These are phyloP conservation scores for Peronospora belbahrii DNA, from an alignment of 352 stramenopile genomes.

Conservation along the genomic window DNA sequence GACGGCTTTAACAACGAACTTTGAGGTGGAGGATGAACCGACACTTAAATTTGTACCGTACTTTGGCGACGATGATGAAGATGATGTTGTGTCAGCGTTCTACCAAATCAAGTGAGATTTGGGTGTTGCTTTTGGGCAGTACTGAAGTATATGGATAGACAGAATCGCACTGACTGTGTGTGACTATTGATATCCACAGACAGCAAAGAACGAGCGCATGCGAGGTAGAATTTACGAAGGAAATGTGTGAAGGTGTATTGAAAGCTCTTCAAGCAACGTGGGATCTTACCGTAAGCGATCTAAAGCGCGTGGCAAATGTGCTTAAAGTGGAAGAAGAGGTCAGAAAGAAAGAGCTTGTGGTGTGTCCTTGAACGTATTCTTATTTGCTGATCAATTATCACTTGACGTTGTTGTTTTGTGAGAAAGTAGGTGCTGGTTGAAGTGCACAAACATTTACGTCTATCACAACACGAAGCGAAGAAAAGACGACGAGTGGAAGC, in stretches of 20 bases:
- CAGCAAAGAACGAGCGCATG: constrained; percentile 52
- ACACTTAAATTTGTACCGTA: constrained; percentile 63
- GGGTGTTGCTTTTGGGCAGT: background rate
- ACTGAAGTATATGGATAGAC: background rate
- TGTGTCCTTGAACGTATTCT: background rate
- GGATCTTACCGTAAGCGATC: constrained; percentile 49
- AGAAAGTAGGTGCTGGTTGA: constrained; percentile 41
- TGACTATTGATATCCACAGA: constrained; percentile 17
- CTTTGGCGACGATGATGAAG: constrained; percentile 76
- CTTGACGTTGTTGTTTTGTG: background rate
- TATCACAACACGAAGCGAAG: constrained; percentile 27
- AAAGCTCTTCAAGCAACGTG: constrained; percentile 58
- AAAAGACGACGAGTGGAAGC: constrained; percentile 32
- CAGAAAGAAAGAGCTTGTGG: background rate
- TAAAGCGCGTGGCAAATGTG: constrained; percentile 50
- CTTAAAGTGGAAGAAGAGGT: constrained; percentile 59
- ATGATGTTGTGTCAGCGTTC: constrained; percentile 76
- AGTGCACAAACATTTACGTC: constrained; percentile 50
- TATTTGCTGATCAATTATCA: background rate
- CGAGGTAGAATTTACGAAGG: constrained; percentile 71
- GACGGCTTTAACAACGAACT: constrained; percentile 77
- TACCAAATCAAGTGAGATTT: constrained; percentile 75
- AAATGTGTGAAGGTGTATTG: constrained; percentile 61
- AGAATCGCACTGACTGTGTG: background rate
- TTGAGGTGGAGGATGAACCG: constrained; percentile 81